phyloP scores from a whole-genome alignment of 805 yeast species.

The Suhomyces xylopsoci region DNA sequence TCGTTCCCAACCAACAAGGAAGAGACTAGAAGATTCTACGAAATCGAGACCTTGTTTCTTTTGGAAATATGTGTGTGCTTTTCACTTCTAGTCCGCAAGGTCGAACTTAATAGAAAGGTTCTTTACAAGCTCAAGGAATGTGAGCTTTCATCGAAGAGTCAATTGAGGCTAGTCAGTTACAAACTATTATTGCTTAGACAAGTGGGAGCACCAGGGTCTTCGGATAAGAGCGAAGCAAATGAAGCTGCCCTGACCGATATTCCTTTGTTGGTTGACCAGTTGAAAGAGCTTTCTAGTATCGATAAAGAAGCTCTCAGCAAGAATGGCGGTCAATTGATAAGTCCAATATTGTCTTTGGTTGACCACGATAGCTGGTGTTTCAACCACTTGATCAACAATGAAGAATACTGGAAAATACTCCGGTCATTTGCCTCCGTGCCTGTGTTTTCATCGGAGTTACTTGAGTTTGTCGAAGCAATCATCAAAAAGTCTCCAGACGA shows the following conservation, averaged over 20 bases:
- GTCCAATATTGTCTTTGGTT: conserved; percentile 49
- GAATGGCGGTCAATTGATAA: conserved; percentile 43
- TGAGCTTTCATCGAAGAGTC: conserved; percentile 29
- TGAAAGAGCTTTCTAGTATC: conserved; percentile 17
- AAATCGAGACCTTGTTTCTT: conserved; percentile 47
- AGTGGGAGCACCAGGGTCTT: background rate
- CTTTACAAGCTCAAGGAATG: conserved; percentile 7
- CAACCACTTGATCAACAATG: conserved; percentile 30
- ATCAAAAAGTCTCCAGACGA: conserved; percentile 30
- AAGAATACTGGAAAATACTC: conserved; percentile 53
- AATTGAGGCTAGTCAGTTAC: conserved; percentile 50
- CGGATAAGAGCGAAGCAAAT: background rate
- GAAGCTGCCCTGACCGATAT: background rate
- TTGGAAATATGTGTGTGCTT: conserved; percentile 43
- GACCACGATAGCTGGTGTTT: conserved; percentile 46
- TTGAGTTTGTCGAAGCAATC: conserved; percentile 45
- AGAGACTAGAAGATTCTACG: conserved; percentile 39
- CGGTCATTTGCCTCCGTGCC: conserved; percentile 47
- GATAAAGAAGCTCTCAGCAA: conserved; percentile 45
- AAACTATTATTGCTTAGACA: conserved; percentile 46
- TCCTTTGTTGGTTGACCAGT: background rate
- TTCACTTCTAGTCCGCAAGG: conserved; percentile 27
- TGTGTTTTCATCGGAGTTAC: conserved; percentile 42
- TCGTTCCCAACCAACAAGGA: conserved; percentile 26
- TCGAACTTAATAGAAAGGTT: conserved; percentile 16